Conservation (phyloP, 345 rosid genomes). For the Rhodamnia argentea region DNA sequence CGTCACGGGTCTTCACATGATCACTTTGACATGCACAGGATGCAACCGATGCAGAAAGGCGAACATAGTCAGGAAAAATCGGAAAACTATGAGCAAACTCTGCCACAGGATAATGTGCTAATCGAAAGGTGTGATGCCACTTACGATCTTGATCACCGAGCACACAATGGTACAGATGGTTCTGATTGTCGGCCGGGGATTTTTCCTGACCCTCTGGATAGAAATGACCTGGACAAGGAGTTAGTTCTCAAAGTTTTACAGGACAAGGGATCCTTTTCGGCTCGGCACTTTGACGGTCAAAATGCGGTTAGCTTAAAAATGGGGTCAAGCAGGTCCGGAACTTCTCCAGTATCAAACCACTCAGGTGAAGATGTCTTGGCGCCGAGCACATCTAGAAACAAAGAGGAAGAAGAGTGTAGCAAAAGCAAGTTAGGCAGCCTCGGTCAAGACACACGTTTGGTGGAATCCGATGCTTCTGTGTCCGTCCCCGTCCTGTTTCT, state of each 20-base stretch:
- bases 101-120: not conserved
- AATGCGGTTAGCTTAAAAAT: conserved; percentile 11
- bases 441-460: not conserved
- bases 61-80: not conserved
- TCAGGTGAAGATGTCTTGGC: conserved; percentile 4
- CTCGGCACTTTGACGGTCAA: conserved; percentile 27
- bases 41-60: not conserved
- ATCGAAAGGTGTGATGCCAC: not conserved
- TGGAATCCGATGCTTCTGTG: conserved; percentile 4
- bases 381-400: not conserved
- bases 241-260: conserved; percentile 31
- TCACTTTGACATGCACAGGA: not conserved
- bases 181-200: conserved; percentile 23
- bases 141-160: not conserved
- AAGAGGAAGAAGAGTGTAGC: conserved; percentile 7
- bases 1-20: not conserved
- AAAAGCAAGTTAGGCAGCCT: conserved; percentile 18
- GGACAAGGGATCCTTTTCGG: conserved; percentile 46
- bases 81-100: not conserved
- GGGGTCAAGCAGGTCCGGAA: conserved; percentile 21
- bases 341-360: conserved; percentile 30
- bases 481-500: conserved; percentile 15
- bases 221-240: conserved; percentile 45
- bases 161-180: not conserved
- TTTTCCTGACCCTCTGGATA: conserved; percentile 36